These are phyloP conservation scores for Clarireedia homoeocarpa DNA, from an alignment of 2,329 filamentous ascomycete species.

Conservation along the genomic window DNA sequence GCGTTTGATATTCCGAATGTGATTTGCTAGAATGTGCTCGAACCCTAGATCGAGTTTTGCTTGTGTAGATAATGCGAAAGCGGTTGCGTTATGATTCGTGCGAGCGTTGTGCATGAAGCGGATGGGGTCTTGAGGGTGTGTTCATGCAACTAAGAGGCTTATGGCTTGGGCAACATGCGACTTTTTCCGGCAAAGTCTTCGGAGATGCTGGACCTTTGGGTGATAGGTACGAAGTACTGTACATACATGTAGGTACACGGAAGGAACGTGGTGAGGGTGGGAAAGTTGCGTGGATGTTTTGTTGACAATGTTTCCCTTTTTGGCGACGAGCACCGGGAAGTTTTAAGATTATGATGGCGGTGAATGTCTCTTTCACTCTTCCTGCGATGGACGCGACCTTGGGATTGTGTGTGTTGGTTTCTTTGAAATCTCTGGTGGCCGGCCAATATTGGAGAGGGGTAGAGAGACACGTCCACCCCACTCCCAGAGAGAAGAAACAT, in stretches of 20 bases:
- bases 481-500: too few species aligned
- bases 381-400: background rate
- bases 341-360: background rate
- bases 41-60: too few species aligned
- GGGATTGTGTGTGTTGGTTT: background rate
- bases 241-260: background rate
- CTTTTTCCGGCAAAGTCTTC: background rate
- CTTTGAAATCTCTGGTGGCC: too few species aligned
- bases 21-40: background rate
- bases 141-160: background rate
- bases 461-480: too few species aligned
- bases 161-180: background rate
- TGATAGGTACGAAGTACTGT: background rate
- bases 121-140: background rate
- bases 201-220: background rate
- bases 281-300: constrained; percentile 10
- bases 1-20: background rate
- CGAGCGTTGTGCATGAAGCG: background rate
- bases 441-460: too few species aligned
- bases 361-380: background rate
- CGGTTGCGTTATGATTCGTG: background rate
- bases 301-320: background rate
- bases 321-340: background rate
- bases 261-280: background rate
- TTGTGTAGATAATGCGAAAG: background rate